phyloP scores from a whole-genome alignment of 116 monocot species.

The Zostera marina region DNA sequence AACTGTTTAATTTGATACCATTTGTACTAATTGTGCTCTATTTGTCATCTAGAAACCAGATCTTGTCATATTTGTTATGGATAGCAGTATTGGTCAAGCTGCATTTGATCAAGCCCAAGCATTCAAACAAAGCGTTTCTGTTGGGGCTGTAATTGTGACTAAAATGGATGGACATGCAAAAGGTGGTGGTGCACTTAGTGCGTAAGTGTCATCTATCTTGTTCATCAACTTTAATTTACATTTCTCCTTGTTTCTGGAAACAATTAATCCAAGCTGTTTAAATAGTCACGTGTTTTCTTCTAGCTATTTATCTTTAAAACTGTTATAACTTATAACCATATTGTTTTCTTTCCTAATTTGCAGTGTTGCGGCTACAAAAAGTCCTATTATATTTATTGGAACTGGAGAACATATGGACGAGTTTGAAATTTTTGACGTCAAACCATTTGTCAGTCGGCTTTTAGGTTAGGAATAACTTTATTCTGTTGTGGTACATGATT shows the following conservation, averaged over 20 bases:
- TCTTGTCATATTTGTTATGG: conserved; percentile 99
- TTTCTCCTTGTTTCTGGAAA: background rate
- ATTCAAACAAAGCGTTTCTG: conserved; percentile 90
- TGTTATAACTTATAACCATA: no score
- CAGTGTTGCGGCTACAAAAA: conserved; percentile 99
- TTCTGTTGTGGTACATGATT: background rate
- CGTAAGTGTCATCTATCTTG: conserved; percentile 43
- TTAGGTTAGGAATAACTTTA: conserved; percentile 38
- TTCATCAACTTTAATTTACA: background rate
- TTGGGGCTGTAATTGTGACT: conserved; percentile 93
- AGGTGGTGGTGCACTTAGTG: conserved; percentile 98
- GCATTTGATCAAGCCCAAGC: conserved; percentile 98
- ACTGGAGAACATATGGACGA: conserved; percentile 99
- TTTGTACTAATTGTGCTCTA: background rate
- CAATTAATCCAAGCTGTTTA: no score
- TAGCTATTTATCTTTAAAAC: no score
- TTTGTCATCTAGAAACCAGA: conserved; percentile 73
- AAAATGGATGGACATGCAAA: conserved; percentile 99
- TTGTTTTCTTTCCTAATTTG: conserved; percentile 5
- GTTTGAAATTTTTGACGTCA: conserved; percentile 96
- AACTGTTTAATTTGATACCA: background rate
- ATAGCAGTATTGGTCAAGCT: conserved; percentile 97
- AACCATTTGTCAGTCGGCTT: conserved; percentile 95
- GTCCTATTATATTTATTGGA: conserved; percentile 95
- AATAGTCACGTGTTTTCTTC: no score